Evolutionary conservation across 108 stramenopile species (phyloP).

Genomic region (Skeletonema menzelii): DNA sequence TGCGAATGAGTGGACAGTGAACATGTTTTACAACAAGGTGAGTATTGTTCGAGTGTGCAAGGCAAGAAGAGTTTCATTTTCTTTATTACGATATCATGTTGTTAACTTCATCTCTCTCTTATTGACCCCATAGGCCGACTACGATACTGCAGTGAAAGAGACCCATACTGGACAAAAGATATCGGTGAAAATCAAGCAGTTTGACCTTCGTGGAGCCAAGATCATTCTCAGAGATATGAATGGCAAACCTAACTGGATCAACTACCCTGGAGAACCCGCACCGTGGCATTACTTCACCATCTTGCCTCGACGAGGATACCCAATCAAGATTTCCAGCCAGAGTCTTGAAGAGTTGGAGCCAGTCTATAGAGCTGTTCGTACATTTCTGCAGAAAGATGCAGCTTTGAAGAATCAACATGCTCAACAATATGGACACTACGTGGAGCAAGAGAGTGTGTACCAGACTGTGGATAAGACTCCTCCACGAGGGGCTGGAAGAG

Average conservation of each 20-base stretch:
- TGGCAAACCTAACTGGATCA: slow-evolving; percentile 9
- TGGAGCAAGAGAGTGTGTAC: background rate
- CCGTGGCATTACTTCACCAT: slow-evolving; percentile 37
- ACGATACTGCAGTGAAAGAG: slow-evolving; percentile 46
- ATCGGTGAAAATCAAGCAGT: slow-evolving; percentile 51
- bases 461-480: background rate
- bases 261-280: slow-evolving; percentile 15
- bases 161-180: slow-evolving; percentile 13
- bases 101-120: background rate
- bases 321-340: slow-evolving; percentile 36
- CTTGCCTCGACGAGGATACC: slow-evolving; percentile 16
- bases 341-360: slow-evolving; percentile 28
- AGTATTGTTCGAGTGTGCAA: background rate
- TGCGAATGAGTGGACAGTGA: slow-evolving; percentile 25
- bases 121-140: slow-evolving; percentile 11
- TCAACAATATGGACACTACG: background rate
- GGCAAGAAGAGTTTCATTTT: background rate
- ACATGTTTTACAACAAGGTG: slow-evolving; percentile 45
- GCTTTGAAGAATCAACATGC: slow-evolving; percentile 12
- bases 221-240: slow-evolving; percentile 26
- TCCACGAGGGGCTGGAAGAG: background rate
- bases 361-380: slow-evolving; percentile 16
- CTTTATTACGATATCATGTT: background rate
- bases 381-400: slow-evolving; percentile 24
- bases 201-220: slow-evolving; percentile 25